A percentile compares a stretch with the other conserved stretches of the same genome.
Conservation (phyloP, 2,329 filamentous ascomycete genomes). For the Claviceps monticola region DNA sequence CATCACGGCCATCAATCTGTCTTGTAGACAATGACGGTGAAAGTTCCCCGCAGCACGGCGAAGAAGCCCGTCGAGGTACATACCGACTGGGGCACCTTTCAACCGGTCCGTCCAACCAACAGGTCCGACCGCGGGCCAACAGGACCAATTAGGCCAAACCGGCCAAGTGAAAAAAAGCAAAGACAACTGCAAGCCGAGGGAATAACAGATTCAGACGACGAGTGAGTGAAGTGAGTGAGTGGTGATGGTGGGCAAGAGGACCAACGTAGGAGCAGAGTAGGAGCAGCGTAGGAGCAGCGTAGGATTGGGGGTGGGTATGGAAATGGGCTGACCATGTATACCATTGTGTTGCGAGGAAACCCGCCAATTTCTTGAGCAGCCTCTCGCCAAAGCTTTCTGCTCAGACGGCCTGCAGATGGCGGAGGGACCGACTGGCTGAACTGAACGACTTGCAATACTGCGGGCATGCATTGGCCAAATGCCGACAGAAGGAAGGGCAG, state of each 20-base stretch:
- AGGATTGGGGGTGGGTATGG: slow-evolving; percentile 22
- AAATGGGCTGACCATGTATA: slow-evolving; percentile 18
- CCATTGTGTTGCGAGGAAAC: slow-evolving; percentile 1
- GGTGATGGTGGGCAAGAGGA: slow-evolving; percentile 15
- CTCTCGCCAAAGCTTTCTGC: background rate
- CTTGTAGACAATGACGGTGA: too few species aligned
- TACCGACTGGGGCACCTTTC: too few species aligned
- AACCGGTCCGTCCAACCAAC: too few species aligned
- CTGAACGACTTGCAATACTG: background rate
- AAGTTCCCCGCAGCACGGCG: too few species aligned
- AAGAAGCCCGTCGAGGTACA: too few species aligned
- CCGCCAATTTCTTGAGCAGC: background rate
- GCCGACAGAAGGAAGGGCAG: background rate
- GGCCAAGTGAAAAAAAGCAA: slow-evolving; percentile 14
- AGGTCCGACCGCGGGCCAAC: too few species aligned
- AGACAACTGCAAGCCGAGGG: background rate
- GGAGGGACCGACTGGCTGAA: too few species aligned
- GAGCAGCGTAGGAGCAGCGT: slow-evolving; percentile 15
- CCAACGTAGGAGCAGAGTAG: slow-evolving; percentile 14
- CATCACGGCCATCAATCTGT: too few species aligned
- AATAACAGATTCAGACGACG: slow-evolving; percentile 17
- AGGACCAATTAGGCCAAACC: slow-evolving; percentile 1
- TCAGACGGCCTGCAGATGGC: too few species aligned
- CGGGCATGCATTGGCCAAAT: background rate
- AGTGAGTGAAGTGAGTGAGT: slow-evolving; percentile 8